Base-by-base conservation (phyloP, 2,329 filamentous ascomycete genomes). In the Fusarium nematophilum region DNA sequence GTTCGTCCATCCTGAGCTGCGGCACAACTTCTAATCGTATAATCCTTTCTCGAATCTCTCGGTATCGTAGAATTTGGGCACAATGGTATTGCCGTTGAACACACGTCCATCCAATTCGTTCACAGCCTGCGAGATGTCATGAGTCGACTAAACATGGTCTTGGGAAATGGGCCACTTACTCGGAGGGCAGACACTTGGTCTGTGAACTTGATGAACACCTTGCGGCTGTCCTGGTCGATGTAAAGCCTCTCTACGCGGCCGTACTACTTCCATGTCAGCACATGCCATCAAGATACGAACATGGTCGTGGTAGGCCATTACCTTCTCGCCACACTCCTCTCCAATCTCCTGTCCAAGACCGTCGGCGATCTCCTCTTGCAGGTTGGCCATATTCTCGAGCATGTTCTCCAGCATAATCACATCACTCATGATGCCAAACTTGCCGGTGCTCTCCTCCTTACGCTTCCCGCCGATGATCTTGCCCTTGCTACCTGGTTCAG, bases 141-240 rank as follows among this genome's bases (percentile, higher is more conserved):
- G 34, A 67, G 38, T 25, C 18, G 25, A 15, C 27, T 42, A n/a
- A 17, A 11, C 7, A 25, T 13, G 10, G 25, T 30, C 18, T 11
- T 15, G n/a, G 7, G 26, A 18, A 18, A 11, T 9, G 27, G 18
- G 40, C 34, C 36, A 83, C 88, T 79, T 81, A 93, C 91, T 67
- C 93, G 85, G 53, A 98, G 77, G 11, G 93, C 95, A 38, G 91
- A 95, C 48, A 98, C 81, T 68, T 89, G 86, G 64, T 90, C 90
- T 3, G 91, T 94, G 72, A 98, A 99, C 73, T 96, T 92, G 74
- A 99, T 92, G 74, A 97, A 98, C 5, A 99, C 95, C 47, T 87
- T 86, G 10, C 80, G 76, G 42, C 80, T 81, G 62, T 83, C 78
- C 37, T 86, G 80, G 69, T 91, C 86, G 53, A 97, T 88, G 69